Conservation (phyloP, 768 basidiomycete species). For the Boletus tomentosulus region DNA sequence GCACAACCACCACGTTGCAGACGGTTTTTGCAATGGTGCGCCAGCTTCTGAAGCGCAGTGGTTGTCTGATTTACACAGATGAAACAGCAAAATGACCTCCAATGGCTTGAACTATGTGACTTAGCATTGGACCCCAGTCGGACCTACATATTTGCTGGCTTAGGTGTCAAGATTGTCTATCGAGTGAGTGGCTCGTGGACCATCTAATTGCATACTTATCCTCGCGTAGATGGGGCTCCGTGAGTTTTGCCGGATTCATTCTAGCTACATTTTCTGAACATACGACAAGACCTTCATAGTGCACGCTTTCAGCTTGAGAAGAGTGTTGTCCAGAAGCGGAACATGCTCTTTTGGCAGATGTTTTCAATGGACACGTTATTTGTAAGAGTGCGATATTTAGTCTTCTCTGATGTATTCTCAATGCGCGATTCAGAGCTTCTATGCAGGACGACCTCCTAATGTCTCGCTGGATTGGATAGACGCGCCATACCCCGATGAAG, state of each 20-base stretch:
- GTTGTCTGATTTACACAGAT: slow-evolving; percentile 7
- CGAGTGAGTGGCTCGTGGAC: slow-evolving; percentile 42
- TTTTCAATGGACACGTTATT: slow-evolving; percentile 59
- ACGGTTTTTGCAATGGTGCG: slow-evolving; percentile 56
- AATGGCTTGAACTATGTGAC: slow-evolving; percentile 56
- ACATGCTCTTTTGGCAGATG: slow-evolving; percentile 65
- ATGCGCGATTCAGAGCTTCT: slow-evolving; percentile 45
- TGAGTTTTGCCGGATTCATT: slow-evolving; percentile 19
- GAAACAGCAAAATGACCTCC: slow-evolving; percentile 36
- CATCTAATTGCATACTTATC: not conserved
- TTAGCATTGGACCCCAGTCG: slow-evolving; percentile 43
- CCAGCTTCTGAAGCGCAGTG: slow-evolving; percentile 8
- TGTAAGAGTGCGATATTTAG: slow-evolving; percentile 33
- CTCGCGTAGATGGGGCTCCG: slow-evolving; percentile 52
- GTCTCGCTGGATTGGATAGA: slow-evolving; percentile 53
- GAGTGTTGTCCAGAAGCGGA: slow-evolving; percentile 43
- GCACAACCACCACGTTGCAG: slow-evolving; percentile 47
- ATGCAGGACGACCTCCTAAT: slow-evolving; percentile 55
- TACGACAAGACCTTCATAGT: slow-evolving; percentile 50
- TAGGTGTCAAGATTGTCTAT: slow-evolving; percentile 53
- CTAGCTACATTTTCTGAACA: not conserved
- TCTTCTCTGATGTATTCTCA: not conserved
- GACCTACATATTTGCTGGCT: slow-evolving; percentile 56
- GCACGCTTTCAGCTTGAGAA: slow-evolving; percentile 56
- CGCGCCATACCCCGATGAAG: slow-evolving; percentile 48